phyloP scores from a whole-genome alignment of 495 filamentous ascomycete genomes.

The Delitschia confertaspora region DNA sequence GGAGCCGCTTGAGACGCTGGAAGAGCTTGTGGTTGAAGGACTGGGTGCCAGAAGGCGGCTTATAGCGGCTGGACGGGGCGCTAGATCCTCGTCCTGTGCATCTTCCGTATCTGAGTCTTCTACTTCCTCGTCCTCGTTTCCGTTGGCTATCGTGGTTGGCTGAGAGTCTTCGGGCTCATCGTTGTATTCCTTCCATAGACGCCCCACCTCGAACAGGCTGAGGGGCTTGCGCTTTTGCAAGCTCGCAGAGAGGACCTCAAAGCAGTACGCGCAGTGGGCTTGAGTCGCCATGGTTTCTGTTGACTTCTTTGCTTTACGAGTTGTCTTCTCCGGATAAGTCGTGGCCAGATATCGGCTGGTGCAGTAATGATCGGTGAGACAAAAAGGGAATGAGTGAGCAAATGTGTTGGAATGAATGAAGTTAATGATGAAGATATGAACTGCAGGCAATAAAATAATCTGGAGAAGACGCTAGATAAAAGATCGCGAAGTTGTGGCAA shows the following conservation, averaged over 20 bases:
- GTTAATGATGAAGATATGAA: too few relatives aligned
- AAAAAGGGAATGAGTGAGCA: too few relatives aligned
- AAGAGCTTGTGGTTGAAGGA: slow-evolving; percentile 33
- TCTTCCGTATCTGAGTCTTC: slow-evolving; percentile 15
- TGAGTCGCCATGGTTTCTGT: slow-evolving; percentile 59
- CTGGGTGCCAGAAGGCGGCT: slow-evolving; percentile 35
- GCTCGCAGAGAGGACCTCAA: slow-evolving; percentile 66
- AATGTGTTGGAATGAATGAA: too few relatives aligned
- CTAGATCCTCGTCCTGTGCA: too few relatives aligned
- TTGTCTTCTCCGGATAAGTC: neutral
- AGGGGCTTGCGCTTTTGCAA: slow-evolving; percentile 52
- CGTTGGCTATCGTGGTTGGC: slow-evolving; percentile 20
- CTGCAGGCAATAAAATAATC: too few relatives aligned
- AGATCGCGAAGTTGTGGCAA: too few relatives aligned
- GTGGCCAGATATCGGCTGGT: neutral
- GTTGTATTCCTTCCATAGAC: slow-evolving; percentile 55
- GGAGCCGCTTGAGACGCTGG: slow-evolving; percentile 41
- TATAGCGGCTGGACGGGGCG: slow-evolving; percentile 27
- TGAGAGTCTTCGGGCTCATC: slow-evolving; percentile 28
- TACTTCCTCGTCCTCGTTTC: slow-evolving; percentile 21
- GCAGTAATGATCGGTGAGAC: too few relatives aligned
- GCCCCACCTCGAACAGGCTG: slow-evolving; percentile 56
- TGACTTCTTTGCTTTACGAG: slow-evolving; percentile 1
- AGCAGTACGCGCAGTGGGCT: slow-evolving; percentile 83
- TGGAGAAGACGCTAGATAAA: too few relatives aligned